Percentiles rank a stretch among this genome's conserved stretches.
phyloP scores from a whole-genome alignment of 371 early-diverging fungal genomes.

The Saksenaea vasiformis region DNA sequence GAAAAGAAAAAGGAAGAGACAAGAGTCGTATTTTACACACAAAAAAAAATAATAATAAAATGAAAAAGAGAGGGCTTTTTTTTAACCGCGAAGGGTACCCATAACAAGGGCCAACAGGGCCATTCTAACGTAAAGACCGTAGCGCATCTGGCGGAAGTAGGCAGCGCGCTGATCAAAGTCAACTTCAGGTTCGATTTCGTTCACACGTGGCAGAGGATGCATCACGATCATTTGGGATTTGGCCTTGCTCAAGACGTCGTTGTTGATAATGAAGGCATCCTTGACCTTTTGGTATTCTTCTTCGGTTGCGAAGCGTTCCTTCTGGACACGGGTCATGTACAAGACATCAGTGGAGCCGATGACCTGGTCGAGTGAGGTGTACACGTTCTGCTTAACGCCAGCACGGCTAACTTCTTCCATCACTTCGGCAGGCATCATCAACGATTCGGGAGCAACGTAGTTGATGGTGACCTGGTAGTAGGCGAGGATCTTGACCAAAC shows the following conservation, averaged over 20 bases:
- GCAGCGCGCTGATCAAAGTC: constrained; percentile 97
- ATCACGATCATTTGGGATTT: constrained; percentile 96
- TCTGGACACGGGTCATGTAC: constrained; percentile 96
- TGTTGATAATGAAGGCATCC: constrained; percentile 85
- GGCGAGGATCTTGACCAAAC: constrained; percentile 85
- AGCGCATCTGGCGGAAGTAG: constrained; percentile 97
- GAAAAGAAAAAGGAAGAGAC: not conserved
- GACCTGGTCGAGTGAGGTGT: constrained; percentile 71
- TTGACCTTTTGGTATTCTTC: constrained; percentile 83
- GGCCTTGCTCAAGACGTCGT: constrained; percentile 78
- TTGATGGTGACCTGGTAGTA: constrained; percentile 93
- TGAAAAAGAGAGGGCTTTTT: not conserved
- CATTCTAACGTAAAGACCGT: constrained; percentile 97
- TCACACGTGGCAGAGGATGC: constrained; percentile 96
- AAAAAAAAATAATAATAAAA: constrained; percentile 3
- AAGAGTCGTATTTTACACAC: not conserved
- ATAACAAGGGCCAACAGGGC: constrained; percentile 88
- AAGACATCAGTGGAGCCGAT: constrained; percentile 92
- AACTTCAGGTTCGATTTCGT: constrained; percentile 95
- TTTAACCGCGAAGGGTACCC: constrained; percentile 46
- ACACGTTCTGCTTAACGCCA: constrained; percentile 74
- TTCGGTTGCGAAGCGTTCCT: constrained; percentile 85
- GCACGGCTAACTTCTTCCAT: constrained; percentile 70
- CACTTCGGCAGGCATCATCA: constrained; percentile 89
- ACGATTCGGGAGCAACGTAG: constrained; percentile 84